Base-by-base conservation (phyloP, 2,329 filamentous ascomycete species). In the Xenosphaeropsis pyriputrescens region DNA sequence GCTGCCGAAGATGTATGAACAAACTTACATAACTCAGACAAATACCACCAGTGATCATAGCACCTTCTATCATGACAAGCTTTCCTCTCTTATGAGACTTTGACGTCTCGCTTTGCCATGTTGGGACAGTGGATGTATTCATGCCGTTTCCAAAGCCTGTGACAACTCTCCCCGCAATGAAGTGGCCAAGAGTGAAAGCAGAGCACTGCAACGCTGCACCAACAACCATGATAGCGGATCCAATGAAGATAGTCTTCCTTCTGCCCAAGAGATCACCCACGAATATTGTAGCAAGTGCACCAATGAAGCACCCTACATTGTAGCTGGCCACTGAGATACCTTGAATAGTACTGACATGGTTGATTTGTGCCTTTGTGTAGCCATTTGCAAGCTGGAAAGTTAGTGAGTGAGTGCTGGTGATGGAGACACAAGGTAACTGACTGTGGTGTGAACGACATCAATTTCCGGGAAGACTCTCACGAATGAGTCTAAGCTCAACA, bases 401-500 rank as follows among this genome's bases (percentile, higher is more conserved):
- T 9, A 26, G 8, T 26, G 7, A 26, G 22, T 11, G 8, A 26
- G 4, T 26, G 22, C 22, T 3, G 8, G 12, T 26, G n/a, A 26
- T 11, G 5, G 22, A 26, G 8, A 26, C 22, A 9, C 12, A 11
- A 26, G 12, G 22, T 11, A 5, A 26, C 22, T 26, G 8, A 26
- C 22, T 2, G 34, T 39, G 35, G 43, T 44, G 39, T 45, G 42
- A 18, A 50, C 50, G 1, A 65, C 63, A 49, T 74, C 66, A 43
- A 73, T 70, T 29, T 61, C 51, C 0, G 70, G 72, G 45, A 76
- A 76, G 13, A 60, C 56, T 2, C 55, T 48, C 2, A 74, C 60
- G 47, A 80, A 83, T 13, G 65, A 64, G 16, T 65, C 57, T 45
- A 85, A 64, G 3, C 79, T 84, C 39, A 86, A 60, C 44, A 86